Percentiles rank a stretch among this genome's conserved stretches.
Evolutionary conservation across 2,329 filamentous ascomycete species (phyloP).

Genomic region (Aspergillus oerlinghausenensis): DNA sequence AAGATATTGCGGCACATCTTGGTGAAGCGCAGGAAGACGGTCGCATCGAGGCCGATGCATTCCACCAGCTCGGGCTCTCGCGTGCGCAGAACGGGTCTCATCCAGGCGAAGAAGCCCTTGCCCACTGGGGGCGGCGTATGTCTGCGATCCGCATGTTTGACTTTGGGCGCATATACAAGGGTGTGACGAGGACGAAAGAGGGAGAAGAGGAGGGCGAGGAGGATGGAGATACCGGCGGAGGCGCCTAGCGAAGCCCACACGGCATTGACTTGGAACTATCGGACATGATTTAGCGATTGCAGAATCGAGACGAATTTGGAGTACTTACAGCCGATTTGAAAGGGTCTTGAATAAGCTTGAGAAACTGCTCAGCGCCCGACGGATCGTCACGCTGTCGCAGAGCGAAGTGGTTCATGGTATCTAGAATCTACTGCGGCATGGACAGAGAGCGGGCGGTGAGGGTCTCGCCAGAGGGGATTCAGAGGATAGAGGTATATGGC

Average conservation of each 20-base stretch:
- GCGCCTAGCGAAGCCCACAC: slow-evolving; percentile 75
- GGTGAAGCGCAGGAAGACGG: slow-evolving; percentile 81
- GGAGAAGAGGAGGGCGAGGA: slow-evolving; percentile 78
- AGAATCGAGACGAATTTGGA: background rate
- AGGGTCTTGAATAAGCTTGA: slow-evolving; percentile 42
- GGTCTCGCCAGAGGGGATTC: background rate
- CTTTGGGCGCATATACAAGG: slow-evolving; percentile 87
- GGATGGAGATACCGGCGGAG: slow-evolving; percentile 68
- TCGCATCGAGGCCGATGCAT: slow-evolving; percentile 86
- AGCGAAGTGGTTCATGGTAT: slow-evolving; percentile 24
- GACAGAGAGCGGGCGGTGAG: background rate
- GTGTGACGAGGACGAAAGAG: slow-evolving; percentile 86
- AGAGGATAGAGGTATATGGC: background rate
- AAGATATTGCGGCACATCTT: slow-evolving; percentile 94
- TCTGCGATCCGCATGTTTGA: slow-evolving; percentile 86
- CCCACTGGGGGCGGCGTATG: slow-evolving; percentile 83
- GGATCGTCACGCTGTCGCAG: slow-evolving; percentile 21
- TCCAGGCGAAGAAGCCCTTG: slow-evolving; percentile 84
- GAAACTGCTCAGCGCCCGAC: slow-evolving; percentile 34
- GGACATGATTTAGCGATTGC: slow-evolving; percentile 1
- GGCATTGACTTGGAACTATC: slow-evolving; percentile 55
- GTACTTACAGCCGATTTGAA: slow-evolving; percentile 40
- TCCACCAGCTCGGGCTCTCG: slow-evolving; percentile 72
- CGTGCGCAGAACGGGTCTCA: slow-evolving; percentile 70
- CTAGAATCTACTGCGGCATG: slow-evolving; percentile 14